Base-by-base conservation (phyloP, 1,284 basidiomycete genomes). In the Puccinia novopanici region DNA sequence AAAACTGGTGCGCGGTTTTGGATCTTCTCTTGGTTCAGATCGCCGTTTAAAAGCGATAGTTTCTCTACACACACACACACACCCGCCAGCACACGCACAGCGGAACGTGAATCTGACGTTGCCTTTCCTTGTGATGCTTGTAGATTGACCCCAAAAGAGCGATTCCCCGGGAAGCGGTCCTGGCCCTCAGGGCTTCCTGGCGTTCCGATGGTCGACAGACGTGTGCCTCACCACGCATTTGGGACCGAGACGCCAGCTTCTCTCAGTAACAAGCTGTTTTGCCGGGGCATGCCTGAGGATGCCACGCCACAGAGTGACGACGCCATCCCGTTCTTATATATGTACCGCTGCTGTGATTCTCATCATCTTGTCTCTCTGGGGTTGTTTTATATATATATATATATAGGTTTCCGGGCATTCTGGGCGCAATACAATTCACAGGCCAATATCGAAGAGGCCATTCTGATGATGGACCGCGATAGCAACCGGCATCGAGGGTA, bases 121-220 rank as follows among this genome's bases (percentile, higher is more conserved):
- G 61, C 22, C 34, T 50, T 50, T n/a, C 22, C 34, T 59, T 55
- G 63, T 82, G 67, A 78, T 27, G 9, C 80, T 61, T 27, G n/a
- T 86, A 98, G 95, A 99, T 99, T 86, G 97, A 99, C 85, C 97
- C 97, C 15, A 99, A 99, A 87, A 91, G 96, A 81, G 97, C 97
- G 6, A 98, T 99, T 83, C 97, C 97, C 19, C 90, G 96, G 77
- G 77, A 24, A 79, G 68, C 48, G 77, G 77, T 37, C 83, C 83
- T 9, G 65, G 70, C 10, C 82, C 65, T 80, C 82, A 73, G 78
- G 82, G 52, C 68, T 82, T 12, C 34, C 34, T 59, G 72, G 40
- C 65, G 70, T 27, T 30, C 65, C 75, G 12, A 67, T 70, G 52
- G 27, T 37, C 40, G 75, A 78, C 65, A 72, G 71, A 40, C 77